Evolutionary conservation across 805 yeast species (phyloP), one percentile per base, ranked within the genome.

Genomic region (Kuraishia floccosa): DNA sequence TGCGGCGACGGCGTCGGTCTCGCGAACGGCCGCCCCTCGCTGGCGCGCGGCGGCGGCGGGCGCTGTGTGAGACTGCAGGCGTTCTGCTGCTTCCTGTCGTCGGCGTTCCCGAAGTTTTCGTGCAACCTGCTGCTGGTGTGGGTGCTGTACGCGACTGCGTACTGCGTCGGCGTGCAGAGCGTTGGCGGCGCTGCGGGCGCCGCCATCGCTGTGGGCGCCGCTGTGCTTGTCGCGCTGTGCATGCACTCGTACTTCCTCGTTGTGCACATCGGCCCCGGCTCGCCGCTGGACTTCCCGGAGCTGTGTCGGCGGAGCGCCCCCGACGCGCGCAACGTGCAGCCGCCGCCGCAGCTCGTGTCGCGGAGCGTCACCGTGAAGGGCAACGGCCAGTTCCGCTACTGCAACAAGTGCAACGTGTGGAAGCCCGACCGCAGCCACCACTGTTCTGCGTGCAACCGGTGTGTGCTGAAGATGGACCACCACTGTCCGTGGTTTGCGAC

Each of bases 401-500:
- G 78, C 42, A 47, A 54, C 24, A 68, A 65, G 38, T 71, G 78
- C 43, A 44, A 54, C 24, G 67, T 58, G 8, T 71, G 76, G 77
- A 71, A 70, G 43, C 78, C 78, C 0, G 78, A 71, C 44, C 46
- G 78, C 35, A 56, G 70, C 32, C 78, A 71, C 42, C 78, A 71
- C 46, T 71, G 78, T 43, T 63, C 73, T 1, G 39, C 63, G 11
- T 66, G 74, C 34, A 52, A 55, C 3, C 48, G 39, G 33, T 71
- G 78, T 46, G 48, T 68, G 2, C 44, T 71, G 25, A 43, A 58
- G 27, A 71, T 71, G 77, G 77, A 71, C 48, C 78, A 71, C 40
- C 75, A 71, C 46, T 71, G 78, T 39, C 96, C 96, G 0, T 89
- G 97, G 97, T 85, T 86, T 52, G 77, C 94, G 2, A 63, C 73